phyloP scores from a whole-genome alignment of 2,329 filamentous ascomycete species.

The Aureobasidium leucospermi region DNA sequence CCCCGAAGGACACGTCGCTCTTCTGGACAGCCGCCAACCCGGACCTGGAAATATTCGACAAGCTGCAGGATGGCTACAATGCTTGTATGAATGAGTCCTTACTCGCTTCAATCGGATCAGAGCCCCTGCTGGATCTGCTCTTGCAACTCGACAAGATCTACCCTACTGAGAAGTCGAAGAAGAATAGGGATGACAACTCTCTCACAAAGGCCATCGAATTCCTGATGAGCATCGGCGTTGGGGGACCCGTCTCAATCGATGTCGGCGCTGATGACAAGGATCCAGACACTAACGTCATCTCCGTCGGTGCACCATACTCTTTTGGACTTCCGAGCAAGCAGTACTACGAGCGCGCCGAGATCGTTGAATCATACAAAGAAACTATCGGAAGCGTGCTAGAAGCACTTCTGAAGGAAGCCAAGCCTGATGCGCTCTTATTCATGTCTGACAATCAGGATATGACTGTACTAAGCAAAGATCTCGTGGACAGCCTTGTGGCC shows the following conservation, averaged over 20 bases:
- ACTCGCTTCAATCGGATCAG: conserved; percentile 48
- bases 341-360: conserved; percentile 50
- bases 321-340: conserved; percentile 57
- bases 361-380: conserved; percentile 45
- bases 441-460: conserved; percentile 24
- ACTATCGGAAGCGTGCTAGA: conserved; percentile 37
- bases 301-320: conserved; percentile 34
- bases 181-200: conserved; percentile 29
- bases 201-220: conserved; percentile 8
- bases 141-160: conserved; percentile 42
- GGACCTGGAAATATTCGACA: conserved; percentile 58
- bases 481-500: conserved; percentile 25
- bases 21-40: conserved; percentile 13
- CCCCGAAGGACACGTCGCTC: conserved; percentile 1
- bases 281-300: conserved; percentile 47
- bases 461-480: conserved; percentile 36
- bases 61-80: conserved; percentile 57
- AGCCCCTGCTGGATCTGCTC: conserved; percentile 52
- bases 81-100: conserved; percentile 58
- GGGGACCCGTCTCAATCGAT: background rate
- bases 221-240: conserved; percentile 6
- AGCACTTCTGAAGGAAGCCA: conserved; percentile 29
- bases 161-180: background rate
- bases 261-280: conserved; percentile 44
- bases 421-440: background rate